Base-by-base conservation (phyloP, 2,329 filamentous ascomycete genomes). In the Capronia americana region DNA sequence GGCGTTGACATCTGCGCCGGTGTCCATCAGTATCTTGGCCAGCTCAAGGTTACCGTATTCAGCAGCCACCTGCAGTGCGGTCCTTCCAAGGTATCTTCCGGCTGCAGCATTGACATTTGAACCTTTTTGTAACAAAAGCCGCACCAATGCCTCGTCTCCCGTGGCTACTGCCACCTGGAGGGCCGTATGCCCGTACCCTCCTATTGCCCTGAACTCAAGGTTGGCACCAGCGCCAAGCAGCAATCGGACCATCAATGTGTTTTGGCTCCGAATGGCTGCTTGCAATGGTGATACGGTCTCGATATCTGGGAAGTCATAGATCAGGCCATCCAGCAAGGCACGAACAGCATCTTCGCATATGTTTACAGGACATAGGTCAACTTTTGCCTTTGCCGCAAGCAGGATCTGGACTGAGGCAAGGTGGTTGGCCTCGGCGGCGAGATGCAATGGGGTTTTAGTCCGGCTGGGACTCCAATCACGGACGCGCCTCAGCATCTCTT, bases 1-100 rank as follows among this genome's bases (percentile, higher is more conserved):
- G 24, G 26, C 24, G 23, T 60, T 51, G 28, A 60, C 23, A 23
- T 60, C 44, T 4, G 57, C 57, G 12, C 57, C 57, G 23, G 30
- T n/a, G 8, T 38, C 26, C 3, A 60, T 24, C 20, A 60, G 34
- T 10, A 60, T 4, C 12, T 28, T 12, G 28, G 50, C 24, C 17
- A 28, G 48, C n/a, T 20, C 28, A 8, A 34, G 5, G 11, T 60
- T 46, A 23, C 11, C 11, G 1, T 20, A 23, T 6, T 60, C 28
- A n/a, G 32, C 46, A 20, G 57, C 57, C 5, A 20, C 17, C 10
- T 48, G 30, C 17, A 60, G 46, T 12, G 57, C 46, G 2, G 44
- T 44, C 4, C 20, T 34, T n/a, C 8, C 46, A 23, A n/a, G 3
- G 20, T 17, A 24, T 14, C 7, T 8, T 8, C 8, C n/a, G 7